Evolutionary conservation across 345 rosid species (phyloP).

Genomic region (Iberis pinnata): DNA sequence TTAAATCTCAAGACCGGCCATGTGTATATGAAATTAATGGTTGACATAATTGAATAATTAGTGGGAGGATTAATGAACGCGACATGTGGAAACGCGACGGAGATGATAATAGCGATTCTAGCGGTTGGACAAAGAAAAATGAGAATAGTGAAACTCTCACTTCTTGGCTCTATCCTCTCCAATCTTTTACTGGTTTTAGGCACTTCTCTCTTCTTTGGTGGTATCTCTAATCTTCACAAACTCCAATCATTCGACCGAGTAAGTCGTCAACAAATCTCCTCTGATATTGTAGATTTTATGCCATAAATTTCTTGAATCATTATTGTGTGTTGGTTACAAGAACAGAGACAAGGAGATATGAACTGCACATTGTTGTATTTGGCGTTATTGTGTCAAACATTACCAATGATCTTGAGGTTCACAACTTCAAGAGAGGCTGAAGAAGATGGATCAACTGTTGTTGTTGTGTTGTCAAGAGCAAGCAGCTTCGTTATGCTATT

Average conservation of each 20-base stretch:
- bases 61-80: constrained; percentile 94
- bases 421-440: constrained; percentile 23
- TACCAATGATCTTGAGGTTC: constrained; percentile 59
- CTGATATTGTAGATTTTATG: too few relatives aligned
- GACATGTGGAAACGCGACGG: constrained; percentile 94
- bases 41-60: too few relatives aligned
- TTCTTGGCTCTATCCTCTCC: constrained; percentile 82
- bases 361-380: constrained; percentile 60
- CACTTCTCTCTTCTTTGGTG: constrained; percentile 73
- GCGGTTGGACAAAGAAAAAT: constrained; percentile 69
- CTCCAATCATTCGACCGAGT: constrained; percentile 76
- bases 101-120: constrained; percentile 79
- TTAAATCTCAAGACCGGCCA: too few relatives aligned
- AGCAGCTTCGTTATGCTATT: constrained; percentile 80
- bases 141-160: constrained; percentile 65
- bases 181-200: constrained; percentile 91
- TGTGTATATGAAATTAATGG: too few relatives aligned
- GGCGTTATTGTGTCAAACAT: constrained; percentile 69
- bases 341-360: constrained; percentile 85
- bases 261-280: constrained; percentile 24
- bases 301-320: too few relatives aligned
- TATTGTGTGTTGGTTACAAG: neutral
- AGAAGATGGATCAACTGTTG: constrained; percentile 19
- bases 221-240: constrained; percentile 65
- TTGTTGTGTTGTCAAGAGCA: constrained; percentile 62